Percentiles rank a stretch among this genome's conserved stretches.
Evolutionary conservation across 2,329 filamentous ascomycete species (phyloP).

Genomic region (Neofusicoccum umdonicola): DNA sequence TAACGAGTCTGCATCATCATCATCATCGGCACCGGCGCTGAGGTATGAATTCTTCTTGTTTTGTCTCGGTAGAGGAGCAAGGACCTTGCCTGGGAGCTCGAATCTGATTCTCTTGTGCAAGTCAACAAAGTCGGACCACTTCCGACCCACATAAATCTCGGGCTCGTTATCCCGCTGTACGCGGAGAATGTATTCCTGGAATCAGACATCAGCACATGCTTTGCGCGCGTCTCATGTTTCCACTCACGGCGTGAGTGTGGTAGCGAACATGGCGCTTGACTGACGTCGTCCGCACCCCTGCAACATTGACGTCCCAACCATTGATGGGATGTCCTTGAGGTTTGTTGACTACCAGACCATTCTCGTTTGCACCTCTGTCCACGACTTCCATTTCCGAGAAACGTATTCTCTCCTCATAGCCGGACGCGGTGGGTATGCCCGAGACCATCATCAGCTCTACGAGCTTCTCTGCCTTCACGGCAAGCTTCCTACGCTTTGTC

Average conservation of each 20-base stretch:
- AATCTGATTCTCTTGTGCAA: slow-evolving; percentile 76
- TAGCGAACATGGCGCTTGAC: slow-evolving; percentile 84
- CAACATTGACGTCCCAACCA: slow-evolving; percentile 95
- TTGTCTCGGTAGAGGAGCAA: slow-evolving; percentile 85
- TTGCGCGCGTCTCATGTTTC: neutral
- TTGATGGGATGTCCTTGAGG: slow-evolving; percentile 92
- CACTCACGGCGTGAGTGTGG: slow-evolving; percentile 82
- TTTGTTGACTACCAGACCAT: slow-evolving; percentile 79
- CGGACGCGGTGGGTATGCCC: slow-evolving; percentile 89
- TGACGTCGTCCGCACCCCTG: slow-evolving; percentile 76
- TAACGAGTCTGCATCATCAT: slow-evolving; percentile 75
- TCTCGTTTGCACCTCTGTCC: slow-evolving; percentile 87
- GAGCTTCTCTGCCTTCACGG: slow-evolving; percentile 88
- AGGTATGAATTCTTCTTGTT: slow-evolving; percentile 76
- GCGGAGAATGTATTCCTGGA: slow-evolving; percentile 81
- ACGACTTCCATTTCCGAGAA: slow-evolving; percentile 98
- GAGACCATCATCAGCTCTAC: slow-evolving; percentile 99
- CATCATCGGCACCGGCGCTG: slow-evolving; percentile 55
- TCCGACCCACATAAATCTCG: slow-evolving; percentile 76
- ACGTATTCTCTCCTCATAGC: slow-evolving; percentile 94
- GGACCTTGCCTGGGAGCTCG: slow-evolving; percentile 85
- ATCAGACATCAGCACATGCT: neutral
- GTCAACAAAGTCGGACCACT: slow-evolving; percentile 83
- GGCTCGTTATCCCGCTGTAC: slow-evolving; percentile 74
- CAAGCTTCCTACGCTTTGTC: slow-evolving; percentile 90